These are phyloP conservation scores for Zychaea mexicana DNA, from an alignment of 371 early-diverging fungal genomes.

Conservation along the genomic window DNA sequence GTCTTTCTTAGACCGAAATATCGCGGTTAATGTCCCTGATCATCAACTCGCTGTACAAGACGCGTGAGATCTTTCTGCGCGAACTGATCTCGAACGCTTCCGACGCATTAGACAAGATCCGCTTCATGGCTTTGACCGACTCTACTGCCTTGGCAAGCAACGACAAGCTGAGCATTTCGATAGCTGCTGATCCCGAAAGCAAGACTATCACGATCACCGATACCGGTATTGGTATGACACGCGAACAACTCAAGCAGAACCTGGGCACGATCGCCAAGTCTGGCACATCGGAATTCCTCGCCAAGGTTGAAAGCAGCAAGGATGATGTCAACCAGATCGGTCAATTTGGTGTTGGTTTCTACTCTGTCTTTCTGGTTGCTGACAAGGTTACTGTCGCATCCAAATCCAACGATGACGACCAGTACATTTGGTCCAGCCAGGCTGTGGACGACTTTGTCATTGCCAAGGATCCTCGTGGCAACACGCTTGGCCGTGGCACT, in stretches of 20 bases:
- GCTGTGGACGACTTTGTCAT: conserved; percentile 84
- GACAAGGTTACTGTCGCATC: conserved; percentile 93
- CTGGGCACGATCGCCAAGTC: conserved; percentile 97
- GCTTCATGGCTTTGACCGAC: conserved; percentile 78
- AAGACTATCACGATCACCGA: conserved; percentile 84
- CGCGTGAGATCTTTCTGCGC: conserved; percentile 90
- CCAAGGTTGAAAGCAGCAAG: conserved; percentile 63
- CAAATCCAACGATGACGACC: conserved; percentile 79
- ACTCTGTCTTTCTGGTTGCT: conserved; percentile 93
- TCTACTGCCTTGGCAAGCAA: conserved; percentile 55
- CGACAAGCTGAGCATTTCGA: conserved; percentile 71
- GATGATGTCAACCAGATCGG: conserved; percentile 84
- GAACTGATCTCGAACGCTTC: conserved; percentile 97
- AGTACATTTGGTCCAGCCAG: conserved; percentile 87
- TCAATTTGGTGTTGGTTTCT: conserved; percentile 99
- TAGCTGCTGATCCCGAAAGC: conserved; percentile 70
- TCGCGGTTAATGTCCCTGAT: conserved; percentile 89
- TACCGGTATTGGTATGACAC: conserved; percentile 97
- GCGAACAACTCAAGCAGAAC: conserved; percentile 84
- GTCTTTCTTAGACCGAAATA: conserved; percentile 66
- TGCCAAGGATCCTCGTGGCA: conserved; percentile 84
- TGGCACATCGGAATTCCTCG: conserved; percentile 84
- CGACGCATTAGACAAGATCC: conserved; percentile 96
- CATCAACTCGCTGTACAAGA: conserved; percentile 87
- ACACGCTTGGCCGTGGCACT: conserved; percentile 86